Evolutionary conservation across 2,329 filamentous ascomycete species (phyloP).

Genomic region (Metarhizium anisopliae): DNA sequence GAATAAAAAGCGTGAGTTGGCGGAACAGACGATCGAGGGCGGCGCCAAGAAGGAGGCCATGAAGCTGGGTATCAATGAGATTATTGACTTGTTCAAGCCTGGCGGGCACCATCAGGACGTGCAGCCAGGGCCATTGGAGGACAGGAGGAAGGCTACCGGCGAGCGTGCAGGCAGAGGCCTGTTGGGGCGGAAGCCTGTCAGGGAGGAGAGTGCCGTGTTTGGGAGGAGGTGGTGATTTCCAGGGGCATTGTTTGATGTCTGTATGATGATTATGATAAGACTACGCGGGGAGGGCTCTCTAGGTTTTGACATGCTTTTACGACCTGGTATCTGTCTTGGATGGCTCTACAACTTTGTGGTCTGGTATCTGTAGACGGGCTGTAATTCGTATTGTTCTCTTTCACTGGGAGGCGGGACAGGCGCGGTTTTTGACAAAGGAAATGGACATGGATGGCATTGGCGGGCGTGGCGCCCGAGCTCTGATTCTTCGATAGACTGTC

Average conservation of each 20-base stretch:
- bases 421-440: no score
- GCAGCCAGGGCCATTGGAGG: slow-evolving; percentile 5
- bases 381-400: no score
- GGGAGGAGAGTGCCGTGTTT: slow-evolving; percentile 30
- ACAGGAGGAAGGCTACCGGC: slow-evolving; percentile 1
- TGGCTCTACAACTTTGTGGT: no score
- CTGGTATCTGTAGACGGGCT: no score
- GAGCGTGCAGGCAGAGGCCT: slow-evolving; percentile 8
- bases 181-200: slow-evolving; percentile 18
- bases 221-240: slow-evolving; percentile 29
- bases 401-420: no score
- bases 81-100: slow-evolving; percentile 78
- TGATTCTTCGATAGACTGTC: no score
- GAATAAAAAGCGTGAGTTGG: slow-evolving; percentile 84
- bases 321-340: no score
- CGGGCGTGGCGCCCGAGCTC: no score
- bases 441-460: no score
- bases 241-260: neutral
- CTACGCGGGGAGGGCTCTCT: neutral
- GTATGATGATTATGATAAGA: neutral
- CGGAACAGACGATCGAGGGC: slow-evolving; percentile 84
- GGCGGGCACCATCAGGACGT: slow-evolving; percentile 31
- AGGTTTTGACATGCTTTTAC: no score
- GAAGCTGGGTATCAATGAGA: slow-evolving; percentile 88
- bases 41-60: slow-evolving; percentile 62